Evolutionary conservation across 1,284 basidiomycete species (phyloP), one percentile per base, ranked within the genome.

Genomic region (Fistulinella staudtii): DNA sequence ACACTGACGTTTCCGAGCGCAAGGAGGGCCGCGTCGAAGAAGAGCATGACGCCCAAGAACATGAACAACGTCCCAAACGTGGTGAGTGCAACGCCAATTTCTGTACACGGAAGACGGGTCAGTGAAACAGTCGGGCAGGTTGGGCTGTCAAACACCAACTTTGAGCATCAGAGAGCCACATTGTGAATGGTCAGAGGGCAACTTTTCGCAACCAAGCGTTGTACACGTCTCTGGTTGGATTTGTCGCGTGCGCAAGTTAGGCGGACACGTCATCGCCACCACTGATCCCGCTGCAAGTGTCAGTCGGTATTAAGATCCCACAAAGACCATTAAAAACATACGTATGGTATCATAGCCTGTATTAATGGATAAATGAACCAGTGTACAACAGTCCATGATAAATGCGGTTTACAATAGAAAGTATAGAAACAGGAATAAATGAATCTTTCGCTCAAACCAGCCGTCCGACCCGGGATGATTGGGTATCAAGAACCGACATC

Each of bases 11-110:
- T 99, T 59, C 95, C 96, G 13, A 99, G 81, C 17, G 96, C 96
- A 33, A 99, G 79, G 9, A 99, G 75, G n/a, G 94, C 89, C 38
- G 91, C 92, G 69, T 99, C 96, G 54, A 99, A 99, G 74, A 99
- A 89, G 50, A 99, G 80, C 71, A 99, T 77, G 41, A 98, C 82
- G 36, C 96, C 96, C 35, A 99, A 76, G 58, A 98, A 75, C 84
- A 98, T 93, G 77, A 99, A 99, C 53, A 97, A 76, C 33, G 80
- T 83, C 49, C 96, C 96, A 57, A 97, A 96, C n/a, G 95, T 93
- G 40, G 95, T 97, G 55, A 99, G 80, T 41, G 92, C 95, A 41
- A 98, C 94, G 53, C 92, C 93, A 56, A 95, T 94, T 74, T 95
- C 93, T 96, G 58, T 28, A 38, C 25, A 43, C 13, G 24, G 8